Base-by-base conservation (phyloP, 768 basidiomycete genomes). In the Saitozyma sp. region DNA sequence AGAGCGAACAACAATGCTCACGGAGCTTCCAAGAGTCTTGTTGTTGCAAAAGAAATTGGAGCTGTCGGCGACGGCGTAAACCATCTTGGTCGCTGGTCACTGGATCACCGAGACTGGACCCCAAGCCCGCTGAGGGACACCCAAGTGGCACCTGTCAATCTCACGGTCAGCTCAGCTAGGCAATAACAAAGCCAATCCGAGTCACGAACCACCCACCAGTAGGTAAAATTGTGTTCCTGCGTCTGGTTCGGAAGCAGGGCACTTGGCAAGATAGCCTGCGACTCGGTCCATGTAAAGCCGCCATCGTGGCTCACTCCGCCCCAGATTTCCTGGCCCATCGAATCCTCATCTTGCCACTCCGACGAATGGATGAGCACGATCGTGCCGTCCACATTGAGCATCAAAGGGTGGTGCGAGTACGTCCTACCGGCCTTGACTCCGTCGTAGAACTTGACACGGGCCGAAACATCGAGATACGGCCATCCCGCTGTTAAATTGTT, bases 1-100 rank as follows among this genome's bases (percentile, higher is more conserved):
- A n/a, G n/a, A n/a, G n/a, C n/a, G n/a, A n/a, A n/a, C n/a, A n/a
- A 45, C 43, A 45, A 9, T 45, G 16, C 9, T 45, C 43, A 45
- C 9, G 43, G 43, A 45, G 43, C 43, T 45, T 45, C 9, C 50
- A 8, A 20, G 19, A 17, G 19, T 10, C 50, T 52, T 20, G 10
- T 10, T 17, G 9, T 20, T 20, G 50, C 50, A 52, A 37, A n/a
- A 52, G 9, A 10, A 52, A 20, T 52, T 52, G 9, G n/a, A 9
- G 29, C n/a, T 52, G 50, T n/a, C 50, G 10, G n/a, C 50, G 50
- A 52, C 50, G 29, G 29, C 50, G 19, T 52, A 52, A 17, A 52
- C 50, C 50, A 52, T 10, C n/a, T 37, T 37, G 10, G 50, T 10
- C n/a, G 9, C 50, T 9, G 50, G 50, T 9, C n/a, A 10, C 17